Percentiles rank a stretch among this genome's conserved stretches.
Evolutionary conservation across 768 basidiomycete species (phyloP).

Genomic region (Amanita fuliginea): DNA sequence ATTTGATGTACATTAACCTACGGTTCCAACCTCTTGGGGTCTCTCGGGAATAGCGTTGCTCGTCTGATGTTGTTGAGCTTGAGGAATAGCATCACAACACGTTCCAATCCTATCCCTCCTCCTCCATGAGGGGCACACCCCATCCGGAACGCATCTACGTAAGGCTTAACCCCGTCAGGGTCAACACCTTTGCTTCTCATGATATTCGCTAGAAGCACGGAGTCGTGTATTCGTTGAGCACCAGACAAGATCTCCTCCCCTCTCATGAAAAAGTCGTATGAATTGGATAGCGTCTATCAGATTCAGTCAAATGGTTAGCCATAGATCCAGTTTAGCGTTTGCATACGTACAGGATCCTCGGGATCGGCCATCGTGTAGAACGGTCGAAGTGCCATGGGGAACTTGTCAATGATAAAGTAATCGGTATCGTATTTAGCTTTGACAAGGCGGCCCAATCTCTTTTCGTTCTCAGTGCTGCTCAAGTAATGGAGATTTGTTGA

Average conservation of each 20-base stretch:
- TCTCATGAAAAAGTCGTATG: conserved; percentile 99
- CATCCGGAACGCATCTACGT: conserved; percentile 89
- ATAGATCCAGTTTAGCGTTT: background rate
- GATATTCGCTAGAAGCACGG: conserved; percentile 66
- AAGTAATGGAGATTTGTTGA: conserved; percentile 8
- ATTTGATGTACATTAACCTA: conserved; percentile 22
- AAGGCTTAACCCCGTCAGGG: conserved; percentile 84
- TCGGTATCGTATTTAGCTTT: conserved; percentile 94
- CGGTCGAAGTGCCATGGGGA: conserved; percentile 89
- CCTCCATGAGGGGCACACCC: conserved; percentile 96
- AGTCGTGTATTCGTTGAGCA: conserved; percentile 95
- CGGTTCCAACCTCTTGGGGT: conserved; percentile 90
- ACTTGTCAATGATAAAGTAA: conserved; percentile 99
- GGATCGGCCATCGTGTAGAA: conserved; percentile 99
- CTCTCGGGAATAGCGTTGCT: conserved; percentile 91
- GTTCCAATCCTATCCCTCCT: conserved; percentile 91
- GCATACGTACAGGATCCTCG: conserved; percentile 61
- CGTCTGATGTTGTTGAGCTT: conserved; percentile 93
- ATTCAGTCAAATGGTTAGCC: conserved; percentile 3
- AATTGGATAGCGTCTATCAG: conserved; percentile 79
- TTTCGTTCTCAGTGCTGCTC: conserved; percentile 87
- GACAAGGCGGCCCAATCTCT: conserved; percentile 80
- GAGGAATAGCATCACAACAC: conserved; percentile 95
- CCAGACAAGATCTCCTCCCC: conserved; percentile 98
- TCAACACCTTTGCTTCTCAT: conserved; percentile 86